Evolutionary conservation across 129 eudicot genomes (phyloP).

Genomic region (Chrysanthemum lavandulifolium): DNA sequence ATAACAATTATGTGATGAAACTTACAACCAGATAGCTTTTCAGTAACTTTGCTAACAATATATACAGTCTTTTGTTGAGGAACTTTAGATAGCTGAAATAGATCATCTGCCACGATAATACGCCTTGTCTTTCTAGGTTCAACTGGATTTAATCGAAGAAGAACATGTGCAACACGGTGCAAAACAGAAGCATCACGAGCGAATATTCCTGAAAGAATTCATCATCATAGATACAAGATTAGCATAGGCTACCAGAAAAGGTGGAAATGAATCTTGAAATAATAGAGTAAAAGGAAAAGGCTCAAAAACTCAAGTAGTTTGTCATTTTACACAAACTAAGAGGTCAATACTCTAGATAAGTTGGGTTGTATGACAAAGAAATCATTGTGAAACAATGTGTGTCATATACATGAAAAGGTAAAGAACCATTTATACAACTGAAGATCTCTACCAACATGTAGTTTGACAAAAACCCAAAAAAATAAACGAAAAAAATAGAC

Average conservation of each 20-base stretch:
- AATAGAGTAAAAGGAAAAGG: background rate
- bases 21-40: constrained; percentile 87
- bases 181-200: constrained; percentile 78
- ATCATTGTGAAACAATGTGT: constrained; percentile 6
- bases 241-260: constrained; percentile 13
- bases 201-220: constrained; percentile 57
- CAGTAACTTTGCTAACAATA: constrained; percentile 63
- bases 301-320: background rate
- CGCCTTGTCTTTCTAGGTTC: constrained; percentile 71
- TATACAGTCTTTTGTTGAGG: constrained; percentile 61
- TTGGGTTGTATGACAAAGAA: background rate
- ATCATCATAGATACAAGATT: constrained; percentile 3
- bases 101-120: constrained; percentile 78
- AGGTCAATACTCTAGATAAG: constrained; percentile 5
- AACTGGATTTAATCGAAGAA: constrained; percentile 64
- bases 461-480: constrained; percentile 3
- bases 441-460: constrained; percentile 12
- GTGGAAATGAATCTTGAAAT: background rate
- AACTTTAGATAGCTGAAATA: constrained; percentile 74
- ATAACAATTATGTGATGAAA: constrained; percentile 14
- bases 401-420: too few species aligned
- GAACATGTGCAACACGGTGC: constrained; percentile 79
- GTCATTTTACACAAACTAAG: constrained; percentile 14
- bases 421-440: background rate
- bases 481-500: constrained; percentile 2